A percentile compares a stretch with the other conserved stretches of the same genome.
Conservation (phyloP, 2,329 filamentous ascomycete species). For the Xylariaceae sp. region DNA sequence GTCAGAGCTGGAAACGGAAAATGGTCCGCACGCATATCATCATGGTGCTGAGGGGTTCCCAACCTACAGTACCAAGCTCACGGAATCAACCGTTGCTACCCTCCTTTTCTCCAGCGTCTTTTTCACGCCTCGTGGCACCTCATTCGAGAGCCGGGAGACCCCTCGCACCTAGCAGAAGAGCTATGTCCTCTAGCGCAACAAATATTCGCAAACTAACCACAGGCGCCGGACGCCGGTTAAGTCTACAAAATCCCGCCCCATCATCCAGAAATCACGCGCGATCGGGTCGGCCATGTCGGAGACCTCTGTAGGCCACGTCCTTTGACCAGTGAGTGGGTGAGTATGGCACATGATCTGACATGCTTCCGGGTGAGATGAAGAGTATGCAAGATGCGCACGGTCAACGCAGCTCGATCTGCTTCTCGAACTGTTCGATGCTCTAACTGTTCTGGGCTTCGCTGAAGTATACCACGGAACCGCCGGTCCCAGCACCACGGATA, state of each 20-base stretch:
- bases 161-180: too few relatives aligned
- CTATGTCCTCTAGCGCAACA: too few relatives aligned
- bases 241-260: too few relatives aligned
- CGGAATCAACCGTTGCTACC: neutral
- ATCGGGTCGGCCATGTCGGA: too few relatives aligned
- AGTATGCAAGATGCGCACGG: neutral
- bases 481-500: conserved; percentile 30
- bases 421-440: conserved; percentile 9
- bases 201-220: too few relatives aligned
- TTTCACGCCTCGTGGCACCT: too few relatives aligned
- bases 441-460: conserved; percentile 20
- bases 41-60: conserved; percentile 1
- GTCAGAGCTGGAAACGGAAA: conserved; percentile 12
- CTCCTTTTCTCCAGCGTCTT: too few relatives aligned
- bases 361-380: neutral
- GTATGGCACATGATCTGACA: neutral
- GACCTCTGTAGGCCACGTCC: neutral
- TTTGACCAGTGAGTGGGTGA: neutral
- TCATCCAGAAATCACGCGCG: too few relatives aligned
- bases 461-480: conserved; percentile 17
- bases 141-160: too few relatives aligned
- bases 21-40: conserved; percentile 9
- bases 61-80: neutral
- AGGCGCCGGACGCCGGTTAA: too few relatives aligned
- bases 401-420: neutral